Conservation (phyloP, 805 yeast species). For the Starmerella ratchasimensis region DNA sequence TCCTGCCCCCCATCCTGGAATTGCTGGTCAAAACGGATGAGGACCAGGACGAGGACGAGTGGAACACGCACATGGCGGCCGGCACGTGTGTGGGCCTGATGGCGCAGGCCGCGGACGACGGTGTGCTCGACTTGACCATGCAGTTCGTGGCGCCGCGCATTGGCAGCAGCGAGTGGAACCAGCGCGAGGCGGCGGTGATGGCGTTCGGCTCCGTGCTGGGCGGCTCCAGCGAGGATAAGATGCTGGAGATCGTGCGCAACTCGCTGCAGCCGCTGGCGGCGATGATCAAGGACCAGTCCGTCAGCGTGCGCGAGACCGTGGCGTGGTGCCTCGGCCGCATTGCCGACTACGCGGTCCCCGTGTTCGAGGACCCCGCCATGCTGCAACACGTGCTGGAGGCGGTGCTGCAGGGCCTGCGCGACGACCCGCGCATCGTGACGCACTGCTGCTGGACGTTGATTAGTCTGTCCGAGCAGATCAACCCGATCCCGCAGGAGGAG, state of each 20-base stretch:
- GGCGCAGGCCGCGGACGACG: slow-evolving; percentile 79
- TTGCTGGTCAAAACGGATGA: slow-evolving; percentile 82
- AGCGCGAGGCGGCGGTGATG: slow-evolving; percentile 96
- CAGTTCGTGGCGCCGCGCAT: slow-evolving; percentile 71
- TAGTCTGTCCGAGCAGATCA: slow-evolving; percentile 73
- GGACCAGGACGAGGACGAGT: slow-evolving; percentile 79
- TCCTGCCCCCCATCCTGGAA: slow-evolving; percentile 70
- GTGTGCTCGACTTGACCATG: slow-evolving; percentile 73
- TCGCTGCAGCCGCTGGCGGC: slow-evolving; percentile 68
- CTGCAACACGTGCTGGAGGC: slow-evolving; percentile 64
- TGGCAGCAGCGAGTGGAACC: slow-evolving; percentile 53
- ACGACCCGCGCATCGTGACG: slow-evolving; percentile 87
- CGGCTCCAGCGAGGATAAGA: slow-evolving; percentile 71
- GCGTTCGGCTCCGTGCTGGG: slow-evolving; percentile 95
- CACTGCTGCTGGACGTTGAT: slow-evolving; percentile 97
- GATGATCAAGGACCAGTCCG: slow-evolving; percentile 57
- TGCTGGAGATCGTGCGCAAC: slow-evolving; percentile 56
- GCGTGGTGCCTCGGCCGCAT: slow-evolving; percentile 98
- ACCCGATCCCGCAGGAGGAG: slow-evolving; percentile 27
- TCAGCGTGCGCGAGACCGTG: slow-evolving; percentile 90
- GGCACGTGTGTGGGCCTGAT: slow-evolving; percentile 91
- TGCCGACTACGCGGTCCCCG: slow-evolving; percentile 63
- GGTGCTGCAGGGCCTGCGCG: slow-evolving; percentile 65
- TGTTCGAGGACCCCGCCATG: slow-evolving; percentile 51
- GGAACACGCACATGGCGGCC: slow-evolving; percentile 98